Evolutionary conservation across 2,329 filamentous ascomycete genomes (phyloP).

Genomic region (Neonectria hederae): DNA sequence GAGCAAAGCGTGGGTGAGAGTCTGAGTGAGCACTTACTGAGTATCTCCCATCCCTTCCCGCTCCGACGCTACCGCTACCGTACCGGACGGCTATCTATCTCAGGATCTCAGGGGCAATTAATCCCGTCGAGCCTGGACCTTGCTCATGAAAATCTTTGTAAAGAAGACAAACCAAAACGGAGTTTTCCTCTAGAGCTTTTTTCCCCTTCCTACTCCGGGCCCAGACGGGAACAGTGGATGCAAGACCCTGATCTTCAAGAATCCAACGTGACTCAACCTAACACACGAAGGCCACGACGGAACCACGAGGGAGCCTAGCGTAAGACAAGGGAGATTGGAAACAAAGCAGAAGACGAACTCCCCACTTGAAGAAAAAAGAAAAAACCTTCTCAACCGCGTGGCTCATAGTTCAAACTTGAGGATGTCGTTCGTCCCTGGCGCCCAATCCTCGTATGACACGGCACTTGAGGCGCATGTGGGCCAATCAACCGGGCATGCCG

Average conservation of each 20-base stretch:
- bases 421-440: constrained; percentile 25
- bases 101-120: constrained; percentile 36
- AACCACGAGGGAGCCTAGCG: background rate
- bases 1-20: background rate
- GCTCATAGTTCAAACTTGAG: constrained; percentile 14
- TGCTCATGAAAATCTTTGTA: background rate
- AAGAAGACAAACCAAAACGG: background rate
- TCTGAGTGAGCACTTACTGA: background rate
- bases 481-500: constrained; percentile 36
- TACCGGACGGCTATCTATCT: constrained; percentile 27
- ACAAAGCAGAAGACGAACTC: background rate
- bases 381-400: constrained; percentile 28
- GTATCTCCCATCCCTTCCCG: constrained; percentile 18
- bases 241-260: constrained; percentile 1
- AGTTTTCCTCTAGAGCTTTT: background rate
- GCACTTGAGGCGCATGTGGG: constrained; percentile 29
- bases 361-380: constrained; percentile 5
- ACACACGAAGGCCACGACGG: background rate
- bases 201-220: background rate
- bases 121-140: constrained; percentile 8
- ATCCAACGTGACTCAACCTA: constrained; percentile 10
- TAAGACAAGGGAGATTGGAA: constrained; percentile 19
- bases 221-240: constrained; percentile 8
- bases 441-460: constrained; percentile 39
- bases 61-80: constrained; percentile 32